These are phyloP conservation scores for Penicillium sp. DNA, from an alignment of 2,329 filamentous ascomycete genomes.

Conservation along the genomic window DNA sequence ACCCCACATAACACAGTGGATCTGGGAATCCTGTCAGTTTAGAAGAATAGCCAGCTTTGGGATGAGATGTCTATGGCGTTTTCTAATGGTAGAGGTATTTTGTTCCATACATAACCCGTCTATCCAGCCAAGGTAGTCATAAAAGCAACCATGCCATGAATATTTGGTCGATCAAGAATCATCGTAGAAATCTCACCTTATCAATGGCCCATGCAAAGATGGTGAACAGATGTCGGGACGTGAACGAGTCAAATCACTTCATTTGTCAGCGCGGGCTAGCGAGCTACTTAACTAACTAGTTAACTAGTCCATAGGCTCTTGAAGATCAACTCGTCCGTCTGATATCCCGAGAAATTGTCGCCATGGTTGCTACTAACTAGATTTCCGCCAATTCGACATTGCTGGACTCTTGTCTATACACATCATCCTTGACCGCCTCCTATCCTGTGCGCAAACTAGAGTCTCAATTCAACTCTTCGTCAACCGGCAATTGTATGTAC, in stretches of 20 bases:
- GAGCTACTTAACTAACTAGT: too few species aligned
- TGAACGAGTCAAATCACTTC: constrained; percentile 6
- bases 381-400: neutral
- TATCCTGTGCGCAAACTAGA: neutral
- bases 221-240: neutral
- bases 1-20: constrained; percentile 20
- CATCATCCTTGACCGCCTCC: neutral
- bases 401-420: neutral
- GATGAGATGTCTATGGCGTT: constrained; percentile 37
- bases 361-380: neutral
- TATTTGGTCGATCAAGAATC: neutral
- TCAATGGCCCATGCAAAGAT: neutral
- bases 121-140: constrained; percentile 21
- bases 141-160: constrained; percentile 19
- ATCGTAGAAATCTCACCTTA: neutral
- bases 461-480: neutral
- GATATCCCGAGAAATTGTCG: neutral
- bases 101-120: constrained; percentile 24
- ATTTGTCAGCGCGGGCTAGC: constrained; percentile 19
- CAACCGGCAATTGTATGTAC: neutral
- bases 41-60: constrained; percentile 35
- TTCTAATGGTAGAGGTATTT: constrained; percentile 34
- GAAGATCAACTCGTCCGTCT: neutral
- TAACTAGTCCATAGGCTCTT: neutral
- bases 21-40: constrained; percentile 31